Base-by-base conservation (phyloP, 306 rosid species). In the Sindora glabra region DNA sequence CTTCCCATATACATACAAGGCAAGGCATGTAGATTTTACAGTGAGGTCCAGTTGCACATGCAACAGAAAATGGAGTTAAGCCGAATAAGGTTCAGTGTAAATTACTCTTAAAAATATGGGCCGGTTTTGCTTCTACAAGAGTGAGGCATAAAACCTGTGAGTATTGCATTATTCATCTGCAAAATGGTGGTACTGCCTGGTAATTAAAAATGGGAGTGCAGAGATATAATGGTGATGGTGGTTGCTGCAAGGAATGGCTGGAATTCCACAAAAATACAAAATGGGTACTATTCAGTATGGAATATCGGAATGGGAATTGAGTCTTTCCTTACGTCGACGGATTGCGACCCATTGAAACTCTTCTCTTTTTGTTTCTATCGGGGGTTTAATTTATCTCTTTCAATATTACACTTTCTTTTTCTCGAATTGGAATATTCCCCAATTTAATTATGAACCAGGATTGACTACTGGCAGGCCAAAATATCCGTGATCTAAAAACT, bases 191-290 rank as follows among this genome's bases (percentile, higher is more conserved):
- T 1, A 46, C 12, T 15, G 5, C 51, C 37, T 18, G 68, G 56
- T 13, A 62, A 47, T 37, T 19, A 59, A 34, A 24, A 67, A 64
- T 11, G 76, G 68, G 54, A 56, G 72, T 48, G 64, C 39, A 26
- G 74, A 8, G 46, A 58, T 64, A 44, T 62, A 62, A 68, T 62
- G 83, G n/a, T n/a, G n/a, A n/a, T n/a, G n/a, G 83, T 64, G 86
- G 82, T 64, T 74, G 48, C 61, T 77, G 74, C 57, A 56, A 68
- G 81, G 83, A 79, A 81, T 74, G 69, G 89, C 75, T 66, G 85
- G 81, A 73, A 74, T 73, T 50, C 69, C 81, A 72, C 81, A 74
- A 59, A 81, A 89, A n/a, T n/a, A 79, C 87, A 79, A 81, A 83
- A 56, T 24, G 57, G 65, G 71, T 40, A 74, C 79, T 78, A 72